Base-by-base conservation (phyloP, 768 basidiomycete genomes). In the Psilocybe sp. region DNA sequence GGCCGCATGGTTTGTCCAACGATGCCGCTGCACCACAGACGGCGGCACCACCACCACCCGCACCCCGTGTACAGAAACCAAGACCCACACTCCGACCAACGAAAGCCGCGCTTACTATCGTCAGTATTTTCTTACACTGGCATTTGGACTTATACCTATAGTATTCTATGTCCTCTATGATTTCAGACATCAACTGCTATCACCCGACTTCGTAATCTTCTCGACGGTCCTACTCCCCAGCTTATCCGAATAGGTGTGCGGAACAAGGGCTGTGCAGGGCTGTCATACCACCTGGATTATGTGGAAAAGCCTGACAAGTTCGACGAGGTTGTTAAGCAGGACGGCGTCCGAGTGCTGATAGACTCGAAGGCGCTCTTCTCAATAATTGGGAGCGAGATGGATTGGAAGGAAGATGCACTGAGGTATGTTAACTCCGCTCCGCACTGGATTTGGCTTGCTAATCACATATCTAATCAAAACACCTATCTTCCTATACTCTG, bases 381-480 rank as follows among this genome's bases (percentile, higher is more conserved):
- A 51, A 97, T 99, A 58, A 97, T 99, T 53, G 97, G 97, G 44
- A 96, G 92, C 67, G 90, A 91, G 77, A 99, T 99, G 97, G 93
- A 96, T 64, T 99, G 97, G 97, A 79, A 84, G 52, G 97, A 98
- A 72, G 93, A 96, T 65, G 69, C 83, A 31, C 71, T 99, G 38
- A 95, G 92, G 88, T 89, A 52, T 47, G 85, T 72, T 46, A 52
- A 44, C 46, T 49, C 46, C 40, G n/a, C 32, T 54, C 31, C 44
- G 39, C 31, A 36, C 33, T 31, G 5, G n/a, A 15, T 14, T 41
- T 23, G 18, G 38, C 37, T 38, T 28, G 38, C 46, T 45, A 46
- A 53, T 37, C 51, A 54, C n/a, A 38, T 34, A 14, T 46, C 52
- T 28, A 28, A 28, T 28, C 23, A 28, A 3, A 28, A n/a, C n/a